phyloP scores from a whole-genome alignment of 345 rosid species.

The Hibiscus tridactylites region DNA sequence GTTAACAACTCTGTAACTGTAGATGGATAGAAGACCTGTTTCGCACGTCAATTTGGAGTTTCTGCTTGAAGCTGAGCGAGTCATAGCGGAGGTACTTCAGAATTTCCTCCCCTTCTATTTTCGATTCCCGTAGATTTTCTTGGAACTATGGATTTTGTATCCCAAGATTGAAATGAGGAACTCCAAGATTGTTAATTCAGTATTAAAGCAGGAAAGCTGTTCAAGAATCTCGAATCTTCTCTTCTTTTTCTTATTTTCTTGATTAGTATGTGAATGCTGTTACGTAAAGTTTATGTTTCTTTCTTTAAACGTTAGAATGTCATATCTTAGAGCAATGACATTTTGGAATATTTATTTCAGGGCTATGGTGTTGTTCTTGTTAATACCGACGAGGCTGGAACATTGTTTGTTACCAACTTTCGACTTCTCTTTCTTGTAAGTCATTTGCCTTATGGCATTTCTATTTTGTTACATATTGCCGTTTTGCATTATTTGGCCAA shows the following conservation, averaged over 20 bases:
- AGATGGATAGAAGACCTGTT: constrained; percentile 41
- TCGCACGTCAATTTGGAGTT: constrained; percentile 51
- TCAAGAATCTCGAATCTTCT: not conserved
- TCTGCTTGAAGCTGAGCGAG: constrained; percentile 70
- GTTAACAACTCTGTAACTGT: constrained; percentile 10
- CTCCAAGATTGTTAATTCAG: not conserved
- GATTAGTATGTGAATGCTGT: not conserved
- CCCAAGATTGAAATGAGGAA: not conserved
- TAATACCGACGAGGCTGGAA: constrained; percentile 76
- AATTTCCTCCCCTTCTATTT: not conserved
- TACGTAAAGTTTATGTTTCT: not conserved
- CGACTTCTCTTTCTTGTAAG: constrained; percentile 91
- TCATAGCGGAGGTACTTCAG: constrained; percentile 46
- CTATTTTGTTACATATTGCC: not conserved
- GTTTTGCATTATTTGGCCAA: constrained; percentile 6
- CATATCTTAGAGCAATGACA: not conserved
- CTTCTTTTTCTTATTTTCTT: not conserved
- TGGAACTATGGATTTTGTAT: not conserved
- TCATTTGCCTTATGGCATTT: not conserved
- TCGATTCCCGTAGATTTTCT: not conserved
- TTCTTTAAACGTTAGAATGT: not conserved
- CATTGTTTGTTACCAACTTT: constrained; percentile 75
- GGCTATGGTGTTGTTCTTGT: constrained; percentile 77
- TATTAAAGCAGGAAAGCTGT: not conserved
- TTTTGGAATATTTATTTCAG: constrained; percentile 28